phyloP scores from a whole-genome alignment of 1,139 yeast genomes.

The Yamadazyma spencermartinsiae region DNA sequence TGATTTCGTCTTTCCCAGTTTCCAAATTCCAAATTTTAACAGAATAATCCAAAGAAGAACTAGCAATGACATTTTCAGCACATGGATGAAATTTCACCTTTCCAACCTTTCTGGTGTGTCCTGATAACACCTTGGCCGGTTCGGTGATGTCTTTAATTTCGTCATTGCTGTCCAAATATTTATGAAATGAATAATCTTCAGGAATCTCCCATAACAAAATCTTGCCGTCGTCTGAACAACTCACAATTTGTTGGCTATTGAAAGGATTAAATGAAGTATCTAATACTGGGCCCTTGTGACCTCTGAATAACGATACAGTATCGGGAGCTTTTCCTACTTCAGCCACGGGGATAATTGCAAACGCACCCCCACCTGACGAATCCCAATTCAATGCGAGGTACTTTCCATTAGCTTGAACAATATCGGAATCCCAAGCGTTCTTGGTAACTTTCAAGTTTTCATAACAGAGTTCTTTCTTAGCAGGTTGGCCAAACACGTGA shows the following conservation, averaged over 20 bases:
- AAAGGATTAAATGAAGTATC: conserved; percentile 96
- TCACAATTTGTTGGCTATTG: conserved; percentile 70
- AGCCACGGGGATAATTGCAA: conserved; percentile 81
- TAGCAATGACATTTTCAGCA: conserved; percentile 82
- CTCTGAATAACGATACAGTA: conserved; percentile 87
- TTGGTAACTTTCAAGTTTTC: conserved; percentile 84
- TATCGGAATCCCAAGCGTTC: conserved; percentile 95
- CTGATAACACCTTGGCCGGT: conserved; percentile 69
- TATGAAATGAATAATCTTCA: conserved; percentile 67
- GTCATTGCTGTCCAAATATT: conserved; percentile 59
- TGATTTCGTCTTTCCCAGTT: conserved; percentile 67
- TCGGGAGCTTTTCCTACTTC: conserved; percentile 97
- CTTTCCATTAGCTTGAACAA: conserved; percentile 77
- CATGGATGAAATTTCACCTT: conserved; percentile 88
- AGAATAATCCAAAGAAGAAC: conserved; percentile 86
- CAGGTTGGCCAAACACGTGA: conserved; percentile 91
- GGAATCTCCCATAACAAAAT: conserved; percentile 89
- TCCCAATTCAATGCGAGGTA: conserved; percentile 90
- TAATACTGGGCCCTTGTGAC: conserved; percentile 91
- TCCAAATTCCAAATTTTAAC: conserved; percentile 89
- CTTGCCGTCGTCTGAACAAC: conserved; percentile 91
- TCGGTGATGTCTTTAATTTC: conserved; percentile 63
- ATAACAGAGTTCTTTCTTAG: conserved; percentile 83
- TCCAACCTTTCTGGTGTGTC: conserved; percentile 96
- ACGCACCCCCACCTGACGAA: conserved; percentile 95